Percentiles rank a stretch among this genome's conserved stretches.
Conservation (phyloP, 495 filamentous ascomycete species). For the Lineolata rhizophorae region DNA sequence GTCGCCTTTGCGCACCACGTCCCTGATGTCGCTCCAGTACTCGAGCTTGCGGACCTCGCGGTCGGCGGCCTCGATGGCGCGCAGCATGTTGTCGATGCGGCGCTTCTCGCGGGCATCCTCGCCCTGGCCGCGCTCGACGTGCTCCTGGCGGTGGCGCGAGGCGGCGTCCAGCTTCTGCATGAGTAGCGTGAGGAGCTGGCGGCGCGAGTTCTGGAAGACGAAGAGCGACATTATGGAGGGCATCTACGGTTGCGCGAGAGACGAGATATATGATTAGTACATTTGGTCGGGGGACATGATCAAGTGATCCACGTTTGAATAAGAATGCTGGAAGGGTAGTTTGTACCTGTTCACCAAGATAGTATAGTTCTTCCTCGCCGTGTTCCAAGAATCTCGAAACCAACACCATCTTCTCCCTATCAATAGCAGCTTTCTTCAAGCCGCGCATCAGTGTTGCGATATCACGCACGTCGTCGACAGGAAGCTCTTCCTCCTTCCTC, state of each 20-base stretch:
- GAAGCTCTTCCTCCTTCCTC: conserved; percentile 9
- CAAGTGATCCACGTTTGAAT: no score
- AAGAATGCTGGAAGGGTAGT: conserved; percentile 69
- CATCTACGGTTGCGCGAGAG: conserved; percentile 26
- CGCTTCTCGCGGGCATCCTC: conserved; percentile 13
- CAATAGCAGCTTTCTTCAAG: conserved; percentile 48
- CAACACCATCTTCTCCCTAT: conserved; percentile 73
- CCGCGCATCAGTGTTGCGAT: conserved; percentile 40
- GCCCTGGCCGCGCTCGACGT: conserved; percentile 5
- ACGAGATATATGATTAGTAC: conserved; percentile 1
- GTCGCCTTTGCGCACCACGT: conserved; percentile 31
- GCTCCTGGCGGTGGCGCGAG: conserved; percentile 4
- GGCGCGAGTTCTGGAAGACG: conserved; percentile 72
- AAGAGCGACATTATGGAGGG: conserved; percentile 68
- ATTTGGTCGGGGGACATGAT: conserved; percentile 1
- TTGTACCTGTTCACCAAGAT: conserved; percentile 56
- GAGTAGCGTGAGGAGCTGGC: conserved; percentile 50
- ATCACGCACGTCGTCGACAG: conserved; percentile 36
- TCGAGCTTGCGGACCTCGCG: conserved; percentile 43
- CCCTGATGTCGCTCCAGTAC: conserved; percentile 56
- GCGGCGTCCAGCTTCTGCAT: conserved; percentile 34
- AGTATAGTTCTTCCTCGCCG: conserved; percentile 56
- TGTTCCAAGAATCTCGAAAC: conserved; percentile 60
- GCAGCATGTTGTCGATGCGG: conserved; percentile 29
- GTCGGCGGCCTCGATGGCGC: conserved; percentile 39